phyloP scores from a whole-genome alignment of 2,329 filamentous ascomycete genomes.

The Phyllosticta citrichinensis region DNA sequence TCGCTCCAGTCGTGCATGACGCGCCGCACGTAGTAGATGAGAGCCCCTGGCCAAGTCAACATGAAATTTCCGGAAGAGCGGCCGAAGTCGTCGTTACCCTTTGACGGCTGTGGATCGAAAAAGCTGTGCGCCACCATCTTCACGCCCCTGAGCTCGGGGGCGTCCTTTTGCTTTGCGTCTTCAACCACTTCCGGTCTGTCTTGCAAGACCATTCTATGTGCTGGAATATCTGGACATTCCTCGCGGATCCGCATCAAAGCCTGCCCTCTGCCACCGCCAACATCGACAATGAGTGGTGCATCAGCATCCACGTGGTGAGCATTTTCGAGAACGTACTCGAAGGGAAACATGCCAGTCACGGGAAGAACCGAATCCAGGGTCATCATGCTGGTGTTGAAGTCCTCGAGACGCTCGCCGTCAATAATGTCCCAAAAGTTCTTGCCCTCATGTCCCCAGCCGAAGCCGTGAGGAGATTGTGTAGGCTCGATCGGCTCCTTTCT shows the following conservation, averaged over 20 bases:
- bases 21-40: slow-evolving; percentile 19
- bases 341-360: slow-evolving; percentile 4
- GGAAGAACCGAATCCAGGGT: not conserved
- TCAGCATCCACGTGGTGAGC: not conserved
- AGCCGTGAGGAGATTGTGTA: slow-evolving; percentile 1
- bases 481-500: slow-evolving; percentile 6
- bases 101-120: slow-evolving; percentile 21
- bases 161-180: slow-evolving; percentile 11
- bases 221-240: slow-evolving; percentile 23
- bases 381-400: slow-evolving; percentile 7
- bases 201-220: slow-evolving; percentile 29
- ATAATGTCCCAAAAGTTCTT: slow-evolving; percentile 7
- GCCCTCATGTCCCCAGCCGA: not conserved
- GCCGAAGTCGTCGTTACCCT: slow-evolving; percentile 11
- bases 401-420: not conserved
- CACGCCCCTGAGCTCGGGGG: slow-evolving; percentile 19
- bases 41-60: not conserved
- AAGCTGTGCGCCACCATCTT: slow-evolving; percentile 20
- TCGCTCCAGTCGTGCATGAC: slow-evolving; percentile 27
- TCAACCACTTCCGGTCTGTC: slow-evolving; percentile 27
- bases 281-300: slow-evolving; percentile 28
- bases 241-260: slow-evolving; percentile 25
- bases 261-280: slow-evolving; percentile 34
- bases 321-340: slow-evolving; percentile 1
- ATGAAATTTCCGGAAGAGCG: not conserved